These are phyloP conservation scores for Tuber umbilicatum DNA, from an alignment of 495 filamentous ascomycete species.

Conservation along the genomic window DNA sequence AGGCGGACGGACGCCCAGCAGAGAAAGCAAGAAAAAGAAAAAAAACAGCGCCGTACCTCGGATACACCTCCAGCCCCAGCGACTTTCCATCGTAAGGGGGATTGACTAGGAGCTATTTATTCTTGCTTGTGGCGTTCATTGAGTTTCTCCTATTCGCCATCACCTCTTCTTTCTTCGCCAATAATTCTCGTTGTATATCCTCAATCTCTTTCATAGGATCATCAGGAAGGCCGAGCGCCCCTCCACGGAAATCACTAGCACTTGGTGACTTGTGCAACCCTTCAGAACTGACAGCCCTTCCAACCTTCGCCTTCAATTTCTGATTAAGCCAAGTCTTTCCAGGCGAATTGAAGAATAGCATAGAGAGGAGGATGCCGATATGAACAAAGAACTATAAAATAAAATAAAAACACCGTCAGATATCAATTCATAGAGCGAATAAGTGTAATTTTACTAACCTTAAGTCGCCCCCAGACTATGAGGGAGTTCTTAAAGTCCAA, in stretches of 20 bases:
- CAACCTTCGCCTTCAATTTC: constrained; percentile 50
- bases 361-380: constrained; percentile 55
- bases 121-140: constrained; percentile 48
- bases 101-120: constrained; percentile 36
- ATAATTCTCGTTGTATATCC: constrained; percentile 71
- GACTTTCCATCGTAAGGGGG: background rate
- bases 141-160: constrained; percentile 50
- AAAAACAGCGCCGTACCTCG: background rate
- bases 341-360: constrained; percentile 74
- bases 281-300: constrained; percentile 28
- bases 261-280: constrained; percentile 26
- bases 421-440: background rate
- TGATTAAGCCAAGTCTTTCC: constrained; percentile 57
- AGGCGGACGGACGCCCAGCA: background rate
- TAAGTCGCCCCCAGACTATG: constrained; percentile 66
- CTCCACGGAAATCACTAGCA: constrained; percentile 36
- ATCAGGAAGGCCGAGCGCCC: constrained; percentile 63
- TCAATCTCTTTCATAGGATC: constrained; percentile 73
- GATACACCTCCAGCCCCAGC: background rate
- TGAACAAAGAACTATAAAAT: constrained; percentile 71
- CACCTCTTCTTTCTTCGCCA: constrained; percentile 58
- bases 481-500: constrained; percentile 62
- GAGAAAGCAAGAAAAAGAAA: background rate
- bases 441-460: constrained; percentile 11
- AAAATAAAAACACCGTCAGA: background rate